Conservation (phyloP, 495 filamentous ascomycete genomes). For the Daldinia caldariorum region DNA sequence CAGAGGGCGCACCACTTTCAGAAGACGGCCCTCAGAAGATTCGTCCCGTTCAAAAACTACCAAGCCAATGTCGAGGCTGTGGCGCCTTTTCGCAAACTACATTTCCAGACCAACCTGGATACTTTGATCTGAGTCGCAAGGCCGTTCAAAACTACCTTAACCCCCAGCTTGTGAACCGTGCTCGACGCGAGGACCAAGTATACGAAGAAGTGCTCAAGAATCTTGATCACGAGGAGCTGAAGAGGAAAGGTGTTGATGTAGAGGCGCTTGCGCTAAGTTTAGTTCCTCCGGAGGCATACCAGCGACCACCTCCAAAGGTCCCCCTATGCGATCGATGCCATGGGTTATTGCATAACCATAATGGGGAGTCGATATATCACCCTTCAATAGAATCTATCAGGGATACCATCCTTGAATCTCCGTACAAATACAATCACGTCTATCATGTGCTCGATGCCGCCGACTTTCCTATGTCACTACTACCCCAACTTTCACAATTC, state of each 20-base stretch:
- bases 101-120: slow-evolving; percentile 77
- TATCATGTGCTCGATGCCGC: slow-evolving; percentile 98
- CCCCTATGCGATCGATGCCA: slow-evolving; percentile 90
- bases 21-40: neutral
- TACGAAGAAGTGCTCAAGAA: slow-evolving; percentile 53
- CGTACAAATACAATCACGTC: slow-evolving; percentile 87
- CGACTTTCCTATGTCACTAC: slow-evolving; percentile 92
- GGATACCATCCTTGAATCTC: slow-evolving; percentile 84
- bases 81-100: slow-evolving; percentile 83
- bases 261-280: slow-evolving; percentile 41
- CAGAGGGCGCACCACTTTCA: slow-evolving; percentile 7
- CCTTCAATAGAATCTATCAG: slow-evolving; percentile 80
- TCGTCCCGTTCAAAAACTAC: slow-evolving; percentile 51
- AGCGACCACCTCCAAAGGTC: slow-evolving; percentile 37
- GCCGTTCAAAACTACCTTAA: slow-evolving; percentile 58
- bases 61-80: slow-evolving; percentile 82
- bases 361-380: slow-evolving; percentile 74
- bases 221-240: slow-evolving; percentile 55
- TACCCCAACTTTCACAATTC: slow-evolving; percentile 65
- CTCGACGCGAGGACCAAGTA: slow-evolving; percentile 48
- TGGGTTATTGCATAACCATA: slow-evolving; percentile 75
- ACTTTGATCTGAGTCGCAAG: slow-evolving; percentile 70
- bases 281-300: slow-evolving; percentile 24
- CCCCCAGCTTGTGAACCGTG: slow-evolving; percentile 36
- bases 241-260: slow-evolving; percentile 54